phyloP scores from a whole-genome alignment of 805 yeast species.

The Pichia rugopelliculosa region DNA sequence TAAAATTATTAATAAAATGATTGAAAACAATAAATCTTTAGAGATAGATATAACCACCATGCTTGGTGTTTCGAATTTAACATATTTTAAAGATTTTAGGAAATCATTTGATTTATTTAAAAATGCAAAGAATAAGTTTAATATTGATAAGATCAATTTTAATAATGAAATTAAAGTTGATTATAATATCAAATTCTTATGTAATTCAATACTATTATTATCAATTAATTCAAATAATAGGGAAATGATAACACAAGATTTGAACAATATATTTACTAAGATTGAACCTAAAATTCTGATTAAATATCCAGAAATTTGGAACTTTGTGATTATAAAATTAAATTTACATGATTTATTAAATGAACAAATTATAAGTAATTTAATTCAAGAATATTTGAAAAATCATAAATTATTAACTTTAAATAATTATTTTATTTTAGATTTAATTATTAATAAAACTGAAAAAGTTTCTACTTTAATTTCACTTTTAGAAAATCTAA shows the following conservation, averaged over 20 bases:
- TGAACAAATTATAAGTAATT: conserved; percentile 10
- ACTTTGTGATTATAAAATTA: conserved; percentile 22
- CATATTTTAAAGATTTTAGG: conserved; percentile 18
- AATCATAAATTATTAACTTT: conserved; percentile 2
- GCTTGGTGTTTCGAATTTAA: conserved; percentile 24
- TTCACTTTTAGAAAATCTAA: conserved; percentile 11
- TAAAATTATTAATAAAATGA: conserved; percentile 16
- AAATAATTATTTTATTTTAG: conserved; percentile 16
- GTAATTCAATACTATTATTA: conserved; percentile 23
- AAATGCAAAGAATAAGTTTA: conserved; percentile 24
- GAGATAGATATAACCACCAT: conserved; percentile 22
- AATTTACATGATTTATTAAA: conserved; percentile 15
- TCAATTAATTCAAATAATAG: conserved; percentile 13
- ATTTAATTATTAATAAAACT: conserved; percentile 18
- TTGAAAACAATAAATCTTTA: conserved; percentile 10
- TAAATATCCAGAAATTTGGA: conserved; percentile 28
- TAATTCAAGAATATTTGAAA: conserved; percentile 17
- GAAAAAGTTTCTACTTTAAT: conserved; percentile 9
- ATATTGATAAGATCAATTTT: conserved; percentile 2
- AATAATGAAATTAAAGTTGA: conserved; percentile 17
- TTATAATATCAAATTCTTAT: conserved; percentile 23
- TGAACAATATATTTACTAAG: conserved; percentile 14
- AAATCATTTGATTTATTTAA: conserved; percentile 22
- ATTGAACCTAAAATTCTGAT: conserved; percentile 16
- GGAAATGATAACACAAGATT: conserved; percentile 12